Evolutionary conservation across 352 stramenopile genomes (phyloP), one percentile per base, ranked within the genome.

Genomic region (Peronospora belbahrii): DNA sequence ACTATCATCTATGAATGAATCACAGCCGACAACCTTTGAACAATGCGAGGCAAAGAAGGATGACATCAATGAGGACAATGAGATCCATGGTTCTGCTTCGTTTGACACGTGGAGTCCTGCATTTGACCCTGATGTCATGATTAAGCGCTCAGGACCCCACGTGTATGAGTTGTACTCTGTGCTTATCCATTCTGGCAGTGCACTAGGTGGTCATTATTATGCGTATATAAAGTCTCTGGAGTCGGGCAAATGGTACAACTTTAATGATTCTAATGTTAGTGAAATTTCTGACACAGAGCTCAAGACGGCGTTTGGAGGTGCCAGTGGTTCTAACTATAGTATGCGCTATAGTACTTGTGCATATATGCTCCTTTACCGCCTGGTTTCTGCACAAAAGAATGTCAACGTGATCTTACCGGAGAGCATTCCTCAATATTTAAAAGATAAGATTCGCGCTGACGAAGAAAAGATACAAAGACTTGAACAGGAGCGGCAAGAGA

Each of bases 161-260:
- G 74, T 94, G 32, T 97, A 96, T 55, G 85, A 96, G 53, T 63
- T 97, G 38, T 95, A 96, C 58, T 95, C 81, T 17, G 83, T 97
- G 18, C 65, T 97, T 5, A 92, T 97, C 33, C 89, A 97, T 62
- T 91, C 73, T 25, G 90, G 90, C n/a, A 95, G 88, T 40, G 87
- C 90, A 1, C 56, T 94, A 15, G 83, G 84, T 17, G 90, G 90
- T 8, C 90, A 97, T 61, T 97, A 97, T 62, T 97, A 95, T 56
- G 88, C 89, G 18, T 97, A 95, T 67, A 97, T 97, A 52, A 90
- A 89, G 49, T 86, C 75, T 43, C 65, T 92, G 17, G 83, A 90
- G 38, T 76, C 53, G 6, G 79, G 62, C 27, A 80, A 82, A 40
- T 95, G 83, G 83, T 91, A 84, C 57, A 87, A 94, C 42, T 94